phyloP scores from a whole-genome alignment of 192 early-diverging fungal genomes.

The Diversispora eburnea region DNA sequence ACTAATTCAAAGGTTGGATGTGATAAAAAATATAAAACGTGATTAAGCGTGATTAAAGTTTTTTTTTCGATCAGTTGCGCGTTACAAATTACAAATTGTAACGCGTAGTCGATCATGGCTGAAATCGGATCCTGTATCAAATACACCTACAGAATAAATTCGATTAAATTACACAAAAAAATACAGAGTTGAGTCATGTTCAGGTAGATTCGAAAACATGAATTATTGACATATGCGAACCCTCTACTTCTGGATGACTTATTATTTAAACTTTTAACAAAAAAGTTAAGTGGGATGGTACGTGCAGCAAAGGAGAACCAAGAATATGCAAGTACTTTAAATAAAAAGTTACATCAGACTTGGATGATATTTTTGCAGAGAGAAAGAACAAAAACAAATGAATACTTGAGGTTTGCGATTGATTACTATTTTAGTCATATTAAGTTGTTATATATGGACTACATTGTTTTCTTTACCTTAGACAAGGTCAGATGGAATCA shows the following conservation, averaged over 20 bases:
- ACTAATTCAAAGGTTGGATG: too few species aligned
- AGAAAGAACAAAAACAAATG: constrained; percentile 10
- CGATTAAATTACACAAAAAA: too few species aligned
- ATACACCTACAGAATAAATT: too few species aligned
- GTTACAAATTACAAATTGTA: too few species aligned
- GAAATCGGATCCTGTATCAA: too few species aligned
- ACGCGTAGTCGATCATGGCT: too few species aligned
- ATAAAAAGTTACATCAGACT: constrained; percentile 18
- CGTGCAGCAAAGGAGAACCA: constrained; percentile 14
- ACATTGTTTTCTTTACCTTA: constrained; percentile 15
- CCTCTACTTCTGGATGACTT: constrained; percentile 18
- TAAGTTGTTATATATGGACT: constrained; percentile 25
- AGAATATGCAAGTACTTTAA: constrained; percentile 21
- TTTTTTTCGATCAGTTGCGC: too few species aligned
- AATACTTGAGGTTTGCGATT: constrained; percentile 20
- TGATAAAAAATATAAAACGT: too few species aligned
- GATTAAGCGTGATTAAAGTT: too few species aligned
- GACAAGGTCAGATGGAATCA: constrained; percentile 9
- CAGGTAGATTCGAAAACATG: constrained; percentile 21
- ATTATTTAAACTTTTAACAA: constrained; percentile 15
- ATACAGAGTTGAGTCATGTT: constrained; percentile 6
- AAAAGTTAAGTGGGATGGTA: constrained; percentile 21
- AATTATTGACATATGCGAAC: constrained; percentile 22
- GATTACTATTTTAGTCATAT: constrained; percentile 19
- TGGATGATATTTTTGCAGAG: constrained; percentile 11